These are phyloP conservation scores for Neurospora intermedia DNA, from an alignment of 495 filamentous ascomycete genomes.

Conservation along the genomic window DNA sequence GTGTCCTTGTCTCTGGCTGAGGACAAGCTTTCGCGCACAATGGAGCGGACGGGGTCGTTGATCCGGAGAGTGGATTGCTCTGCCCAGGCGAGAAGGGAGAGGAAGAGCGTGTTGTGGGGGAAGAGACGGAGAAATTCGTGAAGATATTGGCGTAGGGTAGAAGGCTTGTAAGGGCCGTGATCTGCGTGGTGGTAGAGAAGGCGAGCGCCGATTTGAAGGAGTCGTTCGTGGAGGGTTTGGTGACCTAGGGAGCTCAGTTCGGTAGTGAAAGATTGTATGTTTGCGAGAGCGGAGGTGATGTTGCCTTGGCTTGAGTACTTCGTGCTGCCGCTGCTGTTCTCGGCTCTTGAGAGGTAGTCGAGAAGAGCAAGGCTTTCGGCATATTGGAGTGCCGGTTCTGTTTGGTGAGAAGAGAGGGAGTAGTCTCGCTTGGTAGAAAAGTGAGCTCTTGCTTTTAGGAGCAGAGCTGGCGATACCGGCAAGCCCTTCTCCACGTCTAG, in stretches of 20 bases:
- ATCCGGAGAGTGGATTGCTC: slow-evolving; percentile 52
- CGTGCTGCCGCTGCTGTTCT: slow-evolving; percentile 20
- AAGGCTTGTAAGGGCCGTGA: slow-evolving; percentile 51
- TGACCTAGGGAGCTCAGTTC: slow-evolving; percentile 37
- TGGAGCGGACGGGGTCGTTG: slow-evolving; percentile 57
- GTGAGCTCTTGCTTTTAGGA: slow-evolving; percentile 48
- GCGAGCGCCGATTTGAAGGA: slow-evolving; percentile 56
- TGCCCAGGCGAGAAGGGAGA: slow-evolving; percentile 60
- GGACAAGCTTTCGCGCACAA: slow-evolving; percentile 37
- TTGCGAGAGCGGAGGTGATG: slow-evolving; percentile 37
- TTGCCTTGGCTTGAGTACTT: slow-evolving; percentile 32
- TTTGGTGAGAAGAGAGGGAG: slow-evolving; percentile 37
- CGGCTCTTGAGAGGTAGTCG: slow-evolving; percentile 40
- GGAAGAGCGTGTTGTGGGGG: slow-evolving; percentile 70
- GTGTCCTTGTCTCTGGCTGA: slow-evolving; percentile 14
- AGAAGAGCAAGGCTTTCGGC: slow-evolving; percentile 52
- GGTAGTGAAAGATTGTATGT: slow-evolving; percentile 25
- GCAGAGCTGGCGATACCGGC: slow-evolving; percentile 24
- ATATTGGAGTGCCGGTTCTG: slow-evolving; percentile 38
- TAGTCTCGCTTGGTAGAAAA: slow-evolving; percentile 47
- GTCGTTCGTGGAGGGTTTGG: slow-evolving; percentile 43
- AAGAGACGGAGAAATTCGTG: slow-evolving; percentile 48
- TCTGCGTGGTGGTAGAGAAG: slow-evolving; percentile 58
- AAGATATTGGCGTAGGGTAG: slow-evolving; percentile 49
- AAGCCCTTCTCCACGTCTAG: not conserved